Evolutionary conservation across 2,329 filamentous ascomycete species (phyloP), one percentile per base, ranked within the genome.

Genomic region (Xylariaceae sp.): DNA sequence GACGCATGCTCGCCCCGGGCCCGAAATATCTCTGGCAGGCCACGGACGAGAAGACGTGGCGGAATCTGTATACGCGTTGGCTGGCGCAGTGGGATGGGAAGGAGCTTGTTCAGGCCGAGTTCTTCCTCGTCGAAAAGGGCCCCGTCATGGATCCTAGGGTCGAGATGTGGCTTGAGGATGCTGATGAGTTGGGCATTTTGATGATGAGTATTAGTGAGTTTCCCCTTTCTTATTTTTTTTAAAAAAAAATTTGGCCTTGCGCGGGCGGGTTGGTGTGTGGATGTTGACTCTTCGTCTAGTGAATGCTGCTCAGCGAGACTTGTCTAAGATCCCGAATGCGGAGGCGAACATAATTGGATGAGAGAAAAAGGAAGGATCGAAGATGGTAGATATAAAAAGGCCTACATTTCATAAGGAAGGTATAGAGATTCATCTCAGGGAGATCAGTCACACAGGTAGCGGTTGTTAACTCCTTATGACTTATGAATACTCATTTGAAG

Each of bases 121-220:
- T 77, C 46, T 63, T 65, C 11, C 54, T 53, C 1, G 67, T 75
- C 4, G 60, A 64, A 23, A 61, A 65, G 4, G 73, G 71, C 1
- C 56, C 67, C 4, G 64, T 62, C 7, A 64, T 78, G 53, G 66
- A 73, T 54, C 21, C 59, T 3, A 65, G 74, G 36, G 65, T 70
- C 2, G 73, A 77, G 65, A 67, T 65, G 51, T 78, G 75, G 75
- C 54, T 78, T 6, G 75, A 77, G 60, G 75, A 78, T 45, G 68
- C 73, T 2, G 75, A 78, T 65, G 75, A 78, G 53, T 68, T 78
- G 50, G 74, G 75, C 0, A 64, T 77, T 5, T 55, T 77, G n/a
- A 71, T 76, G 49, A 69, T 75, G 56, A 67, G 68, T 41, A 72
- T 76, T 43, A 33, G 62, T 64, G 40, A 60, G 62, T 52, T 12